Evolutionary conservation across 2,329 filamentous ascomycete species (phyloP), one percentile per base, ranked within the genome.

Genomic region (Fusarium denticulatum): DNA sequence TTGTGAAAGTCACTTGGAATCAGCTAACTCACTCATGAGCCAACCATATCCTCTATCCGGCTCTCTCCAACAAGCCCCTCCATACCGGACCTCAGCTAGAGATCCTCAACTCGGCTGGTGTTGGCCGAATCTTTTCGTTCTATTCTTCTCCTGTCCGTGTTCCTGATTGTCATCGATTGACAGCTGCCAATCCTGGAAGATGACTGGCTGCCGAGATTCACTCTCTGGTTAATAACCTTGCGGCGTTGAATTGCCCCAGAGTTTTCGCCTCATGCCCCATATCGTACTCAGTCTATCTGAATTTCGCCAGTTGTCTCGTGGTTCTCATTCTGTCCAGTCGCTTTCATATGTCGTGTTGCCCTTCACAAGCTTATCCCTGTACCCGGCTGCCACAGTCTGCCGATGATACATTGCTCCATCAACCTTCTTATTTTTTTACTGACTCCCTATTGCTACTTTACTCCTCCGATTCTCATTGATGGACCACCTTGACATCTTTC

Each of bases 341-440:
- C 61, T 61, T 61, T 64, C 66, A 59, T 63, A 39, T 75, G 67
- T 61, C 45, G 64, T 72, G 72, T 57, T 45, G 60, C 69, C 69
- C 62, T 71, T 75, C 65, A 73, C 65, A 68, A 73, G 62, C 69
- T 63, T 62, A 73, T 73, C 72, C 67, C 68, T 73, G 72, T 32
- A 63, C 58, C 58, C 40, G 46, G 53, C 60, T 49, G 55, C 60
- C 43, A 63, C 37, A 58, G 42, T 58, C 53, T 52, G 36, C 52
- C 58, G 50, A 62, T 64, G 62, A 60, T 72, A 60, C 49, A 61
- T 72, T 67, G 69, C 60, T 71, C 64, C 71, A 72, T 72, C 67
- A 56, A 46, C 59, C 46, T 70, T 61, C 56, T 63, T 56, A 30
- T 45, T 46, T 20, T 28, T 15, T 47, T 30, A 40, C 28, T 55